phyloP scores from a whole-genome alignment of 2,329 filamentous ascomycete genomes.

The Cladosporium sphaerospermum region DNA sequence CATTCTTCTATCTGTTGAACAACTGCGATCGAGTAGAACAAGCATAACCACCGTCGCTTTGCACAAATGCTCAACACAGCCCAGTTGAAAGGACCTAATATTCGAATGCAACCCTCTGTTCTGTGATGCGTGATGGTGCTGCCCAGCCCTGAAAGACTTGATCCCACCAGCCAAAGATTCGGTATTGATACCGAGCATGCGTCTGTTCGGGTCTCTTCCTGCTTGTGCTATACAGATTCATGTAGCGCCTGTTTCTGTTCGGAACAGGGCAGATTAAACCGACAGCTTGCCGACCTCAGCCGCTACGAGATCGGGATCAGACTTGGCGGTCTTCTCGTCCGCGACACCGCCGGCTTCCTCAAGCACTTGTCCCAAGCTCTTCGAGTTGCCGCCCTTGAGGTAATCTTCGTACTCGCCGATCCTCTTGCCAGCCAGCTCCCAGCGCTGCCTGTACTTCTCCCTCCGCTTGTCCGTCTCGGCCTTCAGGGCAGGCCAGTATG shows the following conservation, averaged over 20 bases:
- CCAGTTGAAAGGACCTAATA: no score
- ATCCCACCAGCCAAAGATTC: no score
- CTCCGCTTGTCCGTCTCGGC: conserved; percentile 62
- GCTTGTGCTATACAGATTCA: no score
- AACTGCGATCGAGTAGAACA: no score
- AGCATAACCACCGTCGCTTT: no score
- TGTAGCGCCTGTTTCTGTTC: no score
- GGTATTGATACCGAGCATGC: no score
- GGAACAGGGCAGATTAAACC: conserved; percentile 9
- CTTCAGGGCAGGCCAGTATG: conserved; percentile 84
- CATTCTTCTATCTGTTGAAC: no score
- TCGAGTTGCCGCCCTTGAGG: conserved; percentile 60
- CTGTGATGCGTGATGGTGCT: no score
- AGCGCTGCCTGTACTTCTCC: conserved; percentile 59
- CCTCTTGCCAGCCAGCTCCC: conserved; percentile 71
- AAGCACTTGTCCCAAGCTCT: conserved; percentile 21
- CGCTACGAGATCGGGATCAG: conserved; percentile 16
- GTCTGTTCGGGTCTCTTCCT: neutral
- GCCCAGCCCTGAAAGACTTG: no score
- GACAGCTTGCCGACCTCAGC: conserved; percentile 18
- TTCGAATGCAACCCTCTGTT: no score
- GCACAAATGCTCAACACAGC: no score
- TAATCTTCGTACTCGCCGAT: conserved; percentile 86
- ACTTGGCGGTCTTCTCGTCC: conserved; percentile 3
- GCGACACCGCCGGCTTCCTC: conserved; percentile 13